Evolutionary conservation across 108 stramenopile species (phyloP), one percentile per base, ranked within the genome.

Genomic region (Phaeodactylum tricornutum): DNA sequence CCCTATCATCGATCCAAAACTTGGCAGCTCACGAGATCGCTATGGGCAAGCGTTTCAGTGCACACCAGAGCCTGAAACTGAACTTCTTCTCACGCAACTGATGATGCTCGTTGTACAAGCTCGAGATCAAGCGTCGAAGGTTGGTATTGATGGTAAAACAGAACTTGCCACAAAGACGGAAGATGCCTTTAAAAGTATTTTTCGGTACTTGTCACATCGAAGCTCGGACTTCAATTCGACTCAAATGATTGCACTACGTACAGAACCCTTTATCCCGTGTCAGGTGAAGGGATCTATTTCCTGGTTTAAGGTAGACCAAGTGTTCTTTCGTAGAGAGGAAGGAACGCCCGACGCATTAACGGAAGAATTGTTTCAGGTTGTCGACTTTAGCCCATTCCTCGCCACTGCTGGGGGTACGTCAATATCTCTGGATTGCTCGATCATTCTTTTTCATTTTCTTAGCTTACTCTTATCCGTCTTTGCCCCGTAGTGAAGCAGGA

Each of bases 191-290:
- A 29, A 41, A 6, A 34, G 53, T 20, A 57, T 70, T 3, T 28
- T 58, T 22, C 34, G 48, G 19, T 75, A 69, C 46, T 40, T 77
- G 16, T 80, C 85, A 17, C 50, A 65, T 7, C 62, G 76, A 28
- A 62, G 62, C 15, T 64, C 62, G 19, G 85, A 82, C 15, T 62
- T 81, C 39, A 48, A 66, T 36, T 41, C 46, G 25, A 46, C 52
- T 6, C 15, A 29, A 30, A 4, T 83, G 31, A 4, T 28, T 6
- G 28, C 26, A 2, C 47, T 86, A 14, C 28, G 36, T 12, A 69
- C 59, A 22, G 59, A 63, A 11, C 38, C 56, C 14, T 81, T 86
- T 49, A 75, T 86, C 43, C 80, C 84, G 1, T 74, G 66, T 31
- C 28, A 61, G 28, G 53, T 37, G 3, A 45, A 75, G 25, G 67